A percentile compares a stretch with the other conserved stretches of the same genome.
phyloP scores from a whole-genome alignment of 2,329 filamentous ascomycete species.

The Beauveria sp. region DNA sequence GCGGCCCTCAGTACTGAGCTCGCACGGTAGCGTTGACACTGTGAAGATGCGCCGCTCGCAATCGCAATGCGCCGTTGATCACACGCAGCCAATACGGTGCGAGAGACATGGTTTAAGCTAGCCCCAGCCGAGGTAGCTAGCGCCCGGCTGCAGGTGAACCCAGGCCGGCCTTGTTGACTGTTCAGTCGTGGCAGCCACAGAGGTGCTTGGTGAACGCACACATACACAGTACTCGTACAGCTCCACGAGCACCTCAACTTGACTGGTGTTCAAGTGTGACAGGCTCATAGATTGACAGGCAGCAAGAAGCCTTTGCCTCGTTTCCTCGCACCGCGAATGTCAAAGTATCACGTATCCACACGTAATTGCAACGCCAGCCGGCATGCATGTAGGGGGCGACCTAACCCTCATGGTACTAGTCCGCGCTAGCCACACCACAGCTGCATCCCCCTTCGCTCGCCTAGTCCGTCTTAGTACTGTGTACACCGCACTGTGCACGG shows the following conservation, averaged over 20 bases:
- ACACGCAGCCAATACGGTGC: constrained; percentile 2
- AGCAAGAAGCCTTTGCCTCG: background rate
- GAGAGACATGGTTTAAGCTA: constrained; percentile 10
- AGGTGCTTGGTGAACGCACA: background rate
- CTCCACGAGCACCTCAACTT: background rate
- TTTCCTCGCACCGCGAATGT: too few relatives aligned
- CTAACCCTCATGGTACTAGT: background rate
- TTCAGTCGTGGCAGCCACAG: background rate
- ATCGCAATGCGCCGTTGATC: constrained; percentile 6
- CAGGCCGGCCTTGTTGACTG: background rate
- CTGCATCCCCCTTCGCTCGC: background rate
- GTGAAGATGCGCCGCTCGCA: background rate
- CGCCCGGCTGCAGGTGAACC: constrained; percentile 6
- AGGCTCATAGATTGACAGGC: background rate
- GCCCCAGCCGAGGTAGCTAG: constrained; percentile 1
- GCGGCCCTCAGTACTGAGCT: background rate
- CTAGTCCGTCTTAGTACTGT: background rate
- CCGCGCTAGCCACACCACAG: background rate
- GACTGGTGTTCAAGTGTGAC: background rate
- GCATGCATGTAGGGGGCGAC: background rate
- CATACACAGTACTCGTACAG: background rate
- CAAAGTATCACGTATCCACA: background rate
- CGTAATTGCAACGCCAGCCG: background rate
- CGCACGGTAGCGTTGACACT: background rate
- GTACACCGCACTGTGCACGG: background rate